Evolutionary conservation across 176 grass and related monocot species (phyloP).

Genomic region (Hordeum marinum): DNA sequence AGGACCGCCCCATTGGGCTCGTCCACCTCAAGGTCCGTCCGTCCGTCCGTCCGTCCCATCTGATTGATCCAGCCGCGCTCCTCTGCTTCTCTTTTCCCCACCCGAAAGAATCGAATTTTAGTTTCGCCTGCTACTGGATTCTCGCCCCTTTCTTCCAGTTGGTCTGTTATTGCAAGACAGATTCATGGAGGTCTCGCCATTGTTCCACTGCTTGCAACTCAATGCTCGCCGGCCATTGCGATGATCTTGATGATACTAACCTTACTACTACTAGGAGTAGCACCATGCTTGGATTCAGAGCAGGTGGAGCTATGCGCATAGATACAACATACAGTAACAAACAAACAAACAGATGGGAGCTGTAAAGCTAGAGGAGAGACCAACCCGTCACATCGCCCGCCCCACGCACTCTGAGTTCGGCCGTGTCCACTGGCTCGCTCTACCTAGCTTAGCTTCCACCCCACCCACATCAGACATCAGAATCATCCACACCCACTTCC

Average conservation of each 20-base stretch:
- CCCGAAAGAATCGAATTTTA: not conserved
- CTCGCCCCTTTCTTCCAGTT: not conserved
- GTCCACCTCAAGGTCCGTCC: conserved; percentile 69
- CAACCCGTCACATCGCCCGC: not conserved
- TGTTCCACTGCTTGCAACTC: not conserved
- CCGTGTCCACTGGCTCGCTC: not conserved
- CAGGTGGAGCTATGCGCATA: not conserved
- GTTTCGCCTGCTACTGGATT: not conserved
- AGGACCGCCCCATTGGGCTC: conserved; percentile 46
- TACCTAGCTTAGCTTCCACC: not conserved
- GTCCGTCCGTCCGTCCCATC: too few species aligned
- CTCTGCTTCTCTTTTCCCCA: not conserved
- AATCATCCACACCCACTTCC: not conserved
- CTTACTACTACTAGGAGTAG: not conserved
- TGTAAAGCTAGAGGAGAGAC: not conserved
- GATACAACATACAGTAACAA: not conserved
- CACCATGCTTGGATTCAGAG: not conserved
- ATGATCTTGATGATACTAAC: not conserved
- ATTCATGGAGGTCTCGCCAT: not conserved
- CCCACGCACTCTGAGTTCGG: not conserved
- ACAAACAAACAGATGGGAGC: not conserved
- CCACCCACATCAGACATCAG: not conserved
- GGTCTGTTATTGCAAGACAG: not conserved
- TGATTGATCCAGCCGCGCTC: not conserved
- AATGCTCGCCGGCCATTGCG: not conserved